phyloP scores from a whole-genome alignment of 495 filamentous ascomycete genomes.

The Cetradonia linearis region DNA sequence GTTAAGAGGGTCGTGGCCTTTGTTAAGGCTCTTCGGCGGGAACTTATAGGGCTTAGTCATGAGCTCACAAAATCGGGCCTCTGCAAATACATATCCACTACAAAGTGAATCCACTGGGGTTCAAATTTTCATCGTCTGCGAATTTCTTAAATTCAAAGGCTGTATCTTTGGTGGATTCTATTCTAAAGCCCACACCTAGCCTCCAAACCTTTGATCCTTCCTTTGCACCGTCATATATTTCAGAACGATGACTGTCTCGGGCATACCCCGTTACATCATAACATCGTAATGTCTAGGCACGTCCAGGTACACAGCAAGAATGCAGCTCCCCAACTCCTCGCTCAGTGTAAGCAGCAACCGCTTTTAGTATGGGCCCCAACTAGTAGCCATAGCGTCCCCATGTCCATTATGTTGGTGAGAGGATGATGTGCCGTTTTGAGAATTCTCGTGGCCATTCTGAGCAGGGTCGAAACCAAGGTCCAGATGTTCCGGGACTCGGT shows the following conservation, averaged over 20 bases:
- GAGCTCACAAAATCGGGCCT: not conserved
- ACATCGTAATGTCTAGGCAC: constrained; percentile 6
- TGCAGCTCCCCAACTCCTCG: constrained; percentile 19
- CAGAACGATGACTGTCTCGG: not conserved
- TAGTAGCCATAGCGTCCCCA: constrained; percentile 15
- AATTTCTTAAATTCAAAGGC: not conserved
- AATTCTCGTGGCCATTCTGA: constrained; percentile 12
- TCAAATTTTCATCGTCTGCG: not conserved
- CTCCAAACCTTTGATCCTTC: not conserved
- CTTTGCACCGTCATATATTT: not conserved
- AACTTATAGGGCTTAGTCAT: constrained; percentile 1
- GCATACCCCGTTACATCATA: constrained; percentile 7
- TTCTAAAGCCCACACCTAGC: not conserved
- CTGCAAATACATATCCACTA: not conserved
- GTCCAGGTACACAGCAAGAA: not conserved
- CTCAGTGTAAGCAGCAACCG: constrained; percentile 9
- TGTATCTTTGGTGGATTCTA: not conserved
- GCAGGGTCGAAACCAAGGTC: constrained; percentile 53
- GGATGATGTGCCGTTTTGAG: constrained; percentile 14
- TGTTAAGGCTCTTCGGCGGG: not conserved
- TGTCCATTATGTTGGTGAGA: constrained; percentile 11
- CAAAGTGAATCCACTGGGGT: not conserved
- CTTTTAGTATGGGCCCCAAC: constrained; percentile 18
- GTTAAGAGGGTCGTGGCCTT: not conserved
- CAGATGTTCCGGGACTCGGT: constrained; percentile 61